Conservation (phyloP, 768 basidiomycete genomes). For the Stropharia rugosoannulata region DNA sequence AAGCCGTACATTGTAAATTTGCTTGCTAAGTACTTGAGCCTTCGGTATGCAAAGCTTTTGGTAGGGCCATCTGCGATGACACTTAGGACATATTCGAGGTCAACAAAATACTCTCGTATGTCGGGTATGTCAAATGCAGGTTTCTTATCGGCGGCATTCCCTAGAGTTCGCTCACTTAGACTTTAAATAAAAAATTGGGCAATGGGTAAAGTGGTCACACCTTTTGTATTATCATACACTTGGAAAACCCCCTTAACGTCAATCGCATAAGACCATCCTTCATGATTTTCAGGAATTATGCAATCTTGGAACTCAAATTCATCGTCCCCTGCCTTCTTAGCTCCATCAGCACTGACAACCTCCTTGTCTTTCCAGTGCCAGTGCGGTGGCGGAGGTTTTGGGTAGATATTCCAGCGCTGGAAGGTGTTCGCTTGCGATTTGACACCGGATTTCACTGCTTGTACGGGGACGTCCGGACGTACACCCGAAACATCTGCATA, state of each 20-base stretch:
- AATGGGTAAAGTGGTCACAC: conserved; percentile 15
- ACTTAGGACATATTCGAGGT: conserved; percentile 86
- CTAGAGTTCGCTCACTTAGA: not conserved
- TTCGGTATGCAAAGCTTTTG: conserved; percentile 91
- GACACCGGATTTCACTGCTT: conserved; percentile 5
- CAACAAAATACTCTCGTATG: conserved; percentile 93
- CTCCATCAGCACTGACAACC: conserved; percentile 41
- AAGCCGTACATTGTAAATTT: conserved; percentile 94
- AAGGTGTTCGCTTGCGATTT: conserved; percentile 23
- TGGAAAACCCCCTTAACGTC: conserved; percentile 93
- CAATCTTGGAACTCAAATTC: conserved; percentile 74
- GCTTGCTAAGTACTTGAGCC: conserved; percentile 87
- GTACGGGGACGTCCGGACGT: conserved; percentile 46
- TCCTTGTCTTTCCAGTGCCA: conserved; percentile 82
- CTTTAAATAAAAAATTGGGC: not conserved
- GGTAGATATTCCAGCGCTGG: conserved; percentile 86
- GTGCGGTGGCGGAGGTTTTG: conserved; percentile 89
- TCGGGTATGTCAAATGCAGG: conserved; percentile 80
- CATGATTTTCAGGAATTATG: conserved; percentile 64
- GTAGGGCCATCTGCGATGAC: conserved; percentile 96
- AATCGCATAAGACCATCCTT: conserved; percentile 62
- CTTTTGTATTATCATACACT: conserved; percentile 56
- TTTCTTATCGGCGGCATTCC: conserved; percentile 31
- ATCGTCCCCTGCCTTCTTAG: conserved; percentile 26
- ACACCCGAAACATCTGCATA: conserved; percentile 66